Conservation (phyloP, 2,329 filamentous ascomycete species). For the Aspergillus sergii region DNA sequence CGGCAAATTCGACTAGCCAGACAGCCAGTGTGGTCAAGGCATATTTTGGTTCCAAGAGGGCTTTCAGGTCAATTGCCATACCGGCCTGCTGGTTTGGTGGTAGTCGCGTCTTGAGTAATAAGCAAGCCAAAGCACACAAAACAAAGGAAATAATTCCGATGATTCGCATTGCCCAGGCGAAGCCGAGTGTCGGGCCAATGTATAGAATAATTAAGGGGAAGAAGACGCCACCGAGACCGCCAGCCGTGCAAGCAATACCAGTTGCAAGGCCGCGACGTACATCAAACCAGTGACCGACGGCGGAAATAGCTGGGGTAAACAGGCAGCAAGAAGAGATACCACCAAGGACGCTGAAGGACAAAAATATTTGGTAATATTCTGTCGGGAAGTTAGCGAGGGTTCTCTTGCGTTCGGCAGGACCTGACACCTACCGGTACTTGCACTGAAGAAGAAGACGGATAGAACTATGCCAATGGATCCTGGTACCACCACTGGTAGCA, state of each 20-base stretch:
- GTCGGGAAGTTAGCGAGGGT: not conserved
- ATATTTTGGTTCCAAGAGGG: slow-evolving; percentile 28
- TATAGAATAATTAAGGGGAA: slow-evolving; percentile 39
- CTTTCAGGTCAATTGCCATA: slow-evolving; percentile 24
- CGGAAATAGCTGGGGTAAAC: slow-evolving; percentile 35
- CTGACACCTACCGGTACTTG: slow-evolving; percentile 23
- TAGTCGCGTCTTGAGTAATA: slow-evolving; percentile 26
- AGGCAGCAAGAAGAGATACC: slow-evolving; percentile 34
- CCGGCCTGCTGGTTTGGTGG: slow-evolving; percentile 22
- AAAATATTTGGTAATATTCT: slow-evolving; percentile 43
- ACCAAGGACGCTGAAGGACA: slow-evolving; percentile 38
- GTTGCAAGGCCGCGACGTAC: slow-evolving; percentile 35
- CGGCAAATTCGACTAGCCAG: slow-evolving; percentile 39
- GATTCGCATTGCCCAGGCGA: slow-evolving; percentile 35
- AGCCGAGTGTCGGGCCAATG: slow-evolving; percentile 32
- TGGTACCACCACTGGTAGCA: slow-evolving; percentile 31
- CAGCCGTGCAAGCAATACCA: slow-evolving; percentile 38
- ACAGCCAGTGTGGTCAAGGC: slow-evolving; percentile 31
- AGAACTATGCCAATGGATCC: slow-evolving; percentile 27
- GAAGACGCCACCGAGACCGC: slow-evolving; percentile 37
- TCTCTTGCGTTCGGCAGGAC: not conserved
- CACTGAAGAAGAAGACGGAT: slow-evolving; percentile 35
- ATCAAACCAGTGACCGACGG: slow-evolving; percentile 40
- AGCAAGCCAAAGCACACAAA: slow-evolving; percentile 22
- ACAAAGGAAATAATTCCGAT: slow-evolving; percentile 28